Percentiles rank a stretch among this genome's conserved stretches.
Evolutionary conservation across 148 eudicot genomes (phyloP).

Genomic region (Nepenthes gracilis): DNA sequence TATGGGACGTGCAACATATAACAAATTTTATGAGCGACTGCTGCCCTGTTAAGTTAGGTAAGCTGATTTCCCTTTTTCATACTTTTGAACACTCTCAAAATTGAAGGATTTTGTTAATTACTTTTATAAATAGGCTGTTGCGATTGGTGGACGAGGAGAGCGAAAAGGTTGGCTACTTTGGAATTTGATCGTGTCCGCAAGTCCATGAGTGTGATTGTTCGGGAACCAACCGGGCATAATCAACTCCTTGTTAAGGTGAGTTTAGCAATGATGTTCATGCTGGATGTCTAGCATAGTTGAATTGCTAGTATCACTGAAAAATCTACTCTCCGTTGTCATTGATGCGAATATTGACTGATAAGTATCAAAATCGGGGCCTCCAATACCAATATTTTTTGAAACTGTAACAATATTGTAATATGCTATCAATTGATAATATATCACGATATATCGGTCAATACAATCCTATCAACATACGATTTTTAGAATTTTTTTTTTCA

Average conservation of each 20-base stretch:
- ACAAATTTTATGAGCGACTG: slow-evolving; percentile 48
- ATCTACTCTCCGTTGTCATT: too few relatives aligned
- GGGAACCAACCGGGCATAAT: slow-evolving; percentile 51
- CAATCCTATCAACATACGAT: too few relatives aligned
- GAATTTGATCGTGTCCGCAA: slow-evolving; percentile 88
- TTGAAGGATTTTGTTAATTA: neutral
- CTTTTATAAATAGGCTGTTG: slow-evolving; percentile 37
- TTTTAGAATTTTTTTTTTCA: too few relatives aligned
- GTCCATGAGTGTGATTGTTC: slow-evolving; percentile 84
- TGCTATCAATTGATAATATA: too few relatives aligned
- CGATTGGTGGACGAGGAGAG: slow-evolving; percentile 68
- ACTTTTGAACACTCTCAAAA: neutral
- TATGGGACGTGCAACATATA: slow-evolving; percentile 43
- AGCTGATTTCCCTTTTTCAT: slow-evolving; percentile 8
- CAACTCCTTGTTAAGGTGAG: slow-evolving; percentile 79
- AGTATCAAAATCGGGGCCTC: too few relatives aligned
- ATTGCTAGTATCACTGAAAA: too few relatives aligned
- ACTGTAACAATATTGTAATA: too few relatives aligned
- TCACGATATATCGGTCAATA: too few relatives aligned
- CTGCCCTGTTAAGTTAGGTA: slow-evolving; percentile 51
- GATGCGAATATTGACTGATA: too few relatives aligned
- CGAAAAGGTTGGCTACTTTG: slow-evolving; percentile 63
- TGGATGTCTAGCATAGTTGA: too few relatives aligned
- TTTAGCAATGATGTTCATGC: neutral
- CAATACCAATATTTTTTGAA: too few relatives aligned